Conservation (phyloP, 805 yeast species). For the Candida methanosorbosa region DNA sequence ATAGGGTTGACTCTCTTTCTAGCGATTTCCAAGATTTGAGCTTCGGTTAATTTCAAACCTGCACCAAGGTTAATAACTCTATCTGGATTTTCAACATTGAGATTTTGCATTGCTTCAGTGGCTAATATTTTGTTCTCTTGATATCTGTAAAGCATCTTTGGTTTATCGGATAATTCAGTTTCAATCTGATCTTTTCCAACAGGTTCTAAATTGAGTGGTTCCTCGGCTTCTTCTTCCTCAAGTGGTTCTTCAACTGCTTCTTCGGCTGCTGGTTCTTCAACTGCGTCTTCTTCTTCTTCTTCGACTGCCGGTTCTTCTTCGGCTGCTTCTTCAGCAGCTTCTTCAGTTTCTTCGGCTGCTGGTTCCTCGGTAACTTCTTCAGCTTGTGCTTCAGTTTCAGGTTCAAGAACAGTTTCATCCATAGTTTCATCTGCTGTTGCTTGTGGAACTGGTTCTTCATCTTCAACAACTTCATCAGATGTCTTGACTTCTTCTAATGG, state of each 20-base stretch:
- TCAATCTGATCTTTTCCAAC: conserved; percentile 27
- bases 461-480: conserved; percentile 7
- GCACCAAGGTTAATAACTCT: conserved; percentile 43
- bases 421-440: conserved; percentile 4
- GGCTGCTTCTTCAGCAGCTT: conserved; percentile 1
- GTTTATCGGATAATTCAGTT: conserved; percentile 35
- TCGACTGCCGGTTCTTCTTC: conserved; percentile 5
- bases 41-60: conserved; percentile 45
- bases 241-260: conserved; percentile 19
- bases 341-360: conserved; percentile 3
- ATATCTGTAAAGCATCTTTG: conserved; percentile 38
- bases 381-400: conserved; percentile 6
- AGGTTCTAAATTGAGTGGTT: conserved; percentile 17
- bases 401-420: conserved; percentile 6
- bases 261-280: conserved; percentile 16
- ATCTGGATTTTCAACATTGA: conserved; percentile 37
- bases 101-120: conserved; percentile 33
- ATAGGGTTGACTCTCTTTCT: conserved; percentile 48
- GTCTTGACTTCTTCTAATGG: conserved; percentile 5
- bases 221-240: conserved; percentile 14
- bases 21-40: conserved; percentile 47
- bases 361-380: conserved; percentile 6
- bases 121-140: conserved; percentile 41
- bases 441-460: conserved; percentile 7
- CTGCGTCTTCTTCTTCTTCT: conserved; percentile 23